phyloP scores from a whole-genome alignment of 1,139 yeast genomes.

The Diutina scorzettiae region DNA sequence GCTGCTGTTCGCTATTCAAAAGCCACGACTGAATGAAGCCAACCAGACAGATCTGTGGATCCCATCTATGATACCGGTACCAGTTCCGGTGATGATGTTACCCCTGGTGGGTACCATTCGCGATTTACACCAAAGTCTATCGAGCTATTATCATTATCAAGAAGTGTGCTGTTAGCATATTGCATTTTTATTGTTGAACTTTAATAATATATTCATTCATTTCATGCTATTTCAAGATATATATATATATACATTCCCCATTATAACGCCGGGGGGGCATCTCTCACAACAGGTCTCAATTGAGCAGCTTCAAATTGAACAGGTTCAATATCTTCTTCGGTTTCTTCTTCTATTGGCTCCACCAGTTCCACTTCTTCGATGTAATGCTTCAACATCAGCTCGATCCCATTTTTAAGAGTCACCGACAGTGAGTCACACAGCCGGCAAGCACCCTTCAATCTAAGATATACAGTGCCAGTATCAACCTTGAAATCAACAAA shows the following conservation, averaged over 20 bases:
- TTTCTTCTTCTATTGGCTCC: constrained; percentile 39
- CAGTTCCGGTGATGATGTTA: too few relatives aligned
- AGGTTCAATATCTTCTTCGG: constrained; percentile 10
- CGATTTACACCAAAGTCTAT: too few relatives aligned
- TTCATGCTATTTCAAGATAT: not conserved
- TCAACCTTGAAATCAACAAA: constrained; percentile 54
- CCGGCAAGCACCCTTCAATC: constrained; percentile 69
- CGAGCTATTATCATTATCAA: too few relatives aligned
- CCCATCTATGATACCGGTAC: too few relatives aligned
- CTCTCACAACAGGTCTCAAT: constrained; percentile 21
- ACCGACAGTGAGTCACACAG: constrained; percentile 68
- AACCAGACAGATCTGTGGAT: too few relatives aligned
- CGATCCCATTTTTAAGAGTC: constrained; percentile 70
- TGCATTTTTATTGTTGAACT: too few relatives aligned
- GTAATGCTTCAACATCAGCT: constrained; percentile 69
- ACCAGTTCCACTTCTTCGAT: constrained; percentile 68
- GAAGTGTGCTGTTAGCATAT: too few relatives aligned
- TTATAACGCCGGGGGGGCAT: constrained; percentile 30
- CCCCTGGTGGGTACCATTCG: too few relatives aligned
- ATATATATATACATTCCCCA: constrained; percentile 16
- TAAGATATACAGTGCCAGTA: constrained; percentile 53
- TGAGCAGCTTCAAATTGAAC: constrained; percentile 50
- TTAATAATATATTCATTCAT: too few relatives aligned
- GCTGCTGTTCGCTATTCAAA: constrained; percentile 19
- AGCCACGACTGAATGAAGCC: constrained; percentile 2